These are phyloP conservation scores for Xanthoceras sorbifolium DNA, from an alignment of 345 rosid species.

Conservation along the genomic window DNA sequence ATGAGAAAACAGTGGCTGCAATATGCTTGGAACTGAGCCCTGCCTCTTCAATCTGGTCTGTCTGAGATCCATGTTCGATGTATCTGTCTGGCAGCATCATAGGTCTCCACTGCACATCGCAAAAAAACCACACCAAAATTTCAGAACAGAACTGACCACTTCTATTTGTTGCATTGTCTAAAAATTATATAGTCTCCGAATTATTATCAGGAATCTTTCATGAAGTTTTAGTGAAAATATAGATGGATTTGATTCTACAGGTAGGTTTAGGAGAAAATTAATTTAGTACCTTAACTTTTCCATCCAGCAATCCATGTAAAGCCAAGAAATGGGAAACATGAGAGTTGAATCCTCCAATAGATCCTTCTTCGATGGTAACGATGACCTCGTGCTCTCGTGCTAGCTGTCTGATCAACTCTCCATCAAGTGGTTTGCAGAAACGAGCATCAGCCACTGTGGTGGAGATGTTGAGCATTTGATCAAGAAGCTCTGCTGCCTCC, in stretches of 20 bases:
- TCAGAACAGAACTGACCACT: not conserved
- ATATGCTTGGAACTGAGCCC: conserved; percentile 47
- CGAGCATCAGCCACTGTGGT: conserved; percentile 56
- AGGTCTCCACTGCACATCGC: conserved; percentile 49
- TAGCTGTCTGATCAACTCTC: conserved; percentile 33
- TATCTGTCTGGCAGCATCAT: conserved; percentile 54
- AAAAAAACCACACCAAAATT: not conserved
- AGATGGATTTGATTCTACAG: no score
- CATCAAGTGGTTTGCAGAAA: conserved; percentile 53
- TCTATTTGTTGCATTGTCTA: not conserved
- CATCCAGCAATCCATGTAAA: conserved; percentile 48
- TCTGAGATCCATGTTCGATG: conserved; percentile 53
- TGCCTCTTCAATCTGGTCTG: conserved; percentile 44
- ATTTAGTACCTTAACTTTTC: conserved; percentile 42
- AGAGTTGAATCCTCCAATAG: conserved; percentile 51
- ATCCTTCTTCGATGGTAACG: conserved; percentile 56
- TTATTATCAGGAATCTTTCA: no score
- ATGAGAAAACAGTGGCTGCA: conserved; percentile 38
- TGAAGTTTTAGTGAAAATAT: no score
- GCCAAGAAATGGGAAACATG: conserved; percentile 49
- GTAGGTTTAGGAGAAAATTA: not conserved
- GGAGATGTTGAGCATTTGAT: conserved; percentile 22
- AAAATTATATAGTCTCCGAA: no score
- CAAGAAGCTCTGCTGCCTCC: conserved; percentile 41
- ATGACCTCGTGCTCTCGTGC: conserved; percentile 45